Base-by-base conservation (phyloP, 768 basidiomycete genomes). In the Rhodotorula paludigena region DNA sequence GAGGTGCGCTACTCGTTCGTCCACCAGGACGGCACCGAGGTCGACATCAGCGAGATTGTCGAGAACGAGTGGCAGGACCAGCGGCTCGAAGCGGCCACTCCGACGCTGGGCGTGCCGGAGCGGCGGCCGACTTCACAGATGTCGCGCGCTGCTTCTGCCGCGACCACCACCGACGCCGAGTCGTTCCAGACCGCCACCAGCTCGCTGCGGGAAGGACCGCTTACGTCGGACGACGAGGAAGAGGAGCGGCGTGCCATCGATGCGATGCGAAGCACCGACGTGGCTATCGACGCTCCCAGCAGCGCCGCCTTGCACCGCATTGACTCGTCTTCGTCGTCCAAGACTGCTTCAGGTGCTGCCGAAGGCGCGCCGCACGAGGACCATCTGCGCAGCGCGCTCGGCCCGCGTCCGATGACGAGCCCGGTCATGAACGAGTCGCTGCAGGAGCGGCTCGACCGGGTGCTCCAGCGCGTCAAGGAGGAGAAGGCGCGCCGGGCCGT, bases 1-100 rank as follows among this genome's bases (percentile, higher is more conserved):
- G 81, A 82, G 53, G 87, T 92, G 80, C 87, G 93, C 1, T 99
- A 99, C 77, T 96, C 93, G 45, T 97, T 91, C 77, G 88, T 97
- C 48, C 87, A 91, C 69, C 83, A 85, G 5, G 90, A 92, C 68
- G 94, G 92, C 5, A 90, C 90, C 79, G 88, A 88, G 1, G 89
- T 87, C 74, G 94, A 98, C 77, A 91, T 98, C 77, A 92, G 90
- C 74, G 88, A 94, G 69, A 85, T 96, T 57, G 84, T 97, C 54
- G 91, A 93, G 76, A 85, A 89, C 78, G 94, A 94, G 73, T 88
- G 89, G 83, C 69, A 71, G n/a, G 49, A 44, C 23, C 32, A 38
- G 9, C 7, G 36, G 36, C 25, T 14, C 42, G 44, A 12, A 5
- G 28, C 48, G 48, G 48, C 16, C 11, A 14, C 48, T 2, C 30